Base-by-base conservation (phyloP, 2,329 filamentous ascomycete species). In the Ceratocystis huliohia region DNA sequence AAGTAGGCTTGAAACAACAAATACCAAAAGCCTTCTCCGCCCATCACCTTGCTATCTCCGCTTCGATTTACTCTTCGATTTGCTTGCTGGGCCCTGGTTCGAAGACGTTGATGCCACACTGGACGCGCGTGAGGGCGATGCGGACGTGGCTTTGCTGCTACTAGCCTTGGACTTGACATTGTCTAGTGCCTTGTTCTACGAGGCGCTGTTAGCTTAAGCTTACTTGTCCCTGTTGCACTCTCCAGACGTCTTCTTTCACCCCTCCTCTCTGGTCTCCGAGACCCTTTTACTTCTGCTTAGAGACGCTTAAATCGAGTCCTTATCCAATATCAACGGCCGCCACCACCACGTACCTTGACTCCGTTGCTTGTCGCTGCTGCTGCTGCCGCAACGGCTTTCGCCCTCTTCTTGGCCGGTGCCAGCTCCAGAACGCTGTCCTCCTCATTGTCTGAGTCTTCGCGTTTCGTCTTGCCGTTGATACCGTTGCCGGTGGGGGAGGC, bases 371-470 rank as follows among this genome's bases (percentile, higher is more conserved):
- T 59, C 28, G 53, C 53, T 30, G 53, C 53, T 10, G 53, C 53
- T 25, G 53, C 53, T 17, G 53, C 53, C 5, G 53, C 53, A 37
- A 30, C 53, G 28, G 53, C 53, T 37, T 30, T 59, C 17, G 86
- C 82, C 84, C 95, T 96, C 83, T 97, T 97, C 83, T 96, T 96
- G 1, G 87, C 86, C n/a, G 91, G 91, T 0, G 85, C 86, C 75
- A 88, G 85, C 56, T 89, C 89, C 65, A 94, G 82, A 65, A 92
- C 84, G 69, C 86, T 88, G 68, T 89, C 88, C 71, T 94, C 89
- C 66, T 92, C 90, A 64, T 94, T 91, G 68, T 91, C 88, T 50
- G 94, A 91, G 59, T 93, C 91, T 72, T 89, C 87, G 71, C 90
- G 85, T 79, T 94, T 94, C 45, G 82, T 81, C 71, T 78, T 69